Evolutionary conservation across 495 filamentous ascomycete species (phyloP), one percentile per base, ranked within the genome.

Genomic region (Neurospora sp.): DNA sequence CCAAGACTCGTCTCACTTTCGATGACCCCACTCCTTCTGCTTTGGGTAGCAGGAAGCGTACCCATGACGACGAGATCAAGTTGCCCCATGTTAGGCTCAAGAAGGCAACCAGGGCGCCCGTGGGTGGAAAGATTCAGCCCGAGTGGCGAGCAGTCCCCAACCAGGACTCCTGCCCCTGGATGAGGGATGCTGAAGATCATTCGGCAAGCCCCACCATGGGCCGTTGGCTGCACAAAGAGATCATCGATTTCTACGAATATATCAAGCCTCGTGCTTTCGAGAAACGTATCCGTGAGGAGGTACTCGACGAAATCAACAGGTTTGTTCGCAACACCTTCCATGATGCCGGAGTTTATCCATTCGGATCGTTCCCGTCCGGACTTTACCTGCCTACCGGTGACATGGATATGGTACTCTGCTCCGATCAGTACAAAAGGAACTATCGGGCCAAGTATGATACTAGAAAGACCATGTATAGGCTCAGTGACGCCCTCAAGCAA

Each of bases 321-420:
- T 81, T 86, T 5, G 86, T 94, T 75, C 82, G 83, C 42, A 81
- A 71, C 24, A 81, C 83, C 15, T 88, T 88, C 75, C 77, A 82
- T 5, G 86, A 88, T 45, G 86, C 89, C 31, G 84, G 90, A 45
- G 80, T 98, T 2, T 84, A 86, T 24, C 85, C 90, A 11, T 99
- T 98, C 81, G 96, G 96, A 19, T 98, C 96, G 0, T 99, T 94
- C 76, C 92, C 93, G 17, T 93, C 93, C 10, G 93, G 93, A 0
- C 84, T 98, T 15, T 98, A 97, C 78, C 87, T 99, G 5, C 96
- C 96, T 0, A 96, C 90, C 2, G 92, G 90, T 5, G 96, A 99
- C 81, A 94, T 99, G 86, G 96, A 99, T 80, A 83, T 98, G 40
- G 95, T 96, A 4, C 83, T 94, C n/a, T 85, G 94, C 40, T 96